Conservation (phyloP, 495 filamentous ascomycete species). For the Hypoxylon perforatum region DNA sequence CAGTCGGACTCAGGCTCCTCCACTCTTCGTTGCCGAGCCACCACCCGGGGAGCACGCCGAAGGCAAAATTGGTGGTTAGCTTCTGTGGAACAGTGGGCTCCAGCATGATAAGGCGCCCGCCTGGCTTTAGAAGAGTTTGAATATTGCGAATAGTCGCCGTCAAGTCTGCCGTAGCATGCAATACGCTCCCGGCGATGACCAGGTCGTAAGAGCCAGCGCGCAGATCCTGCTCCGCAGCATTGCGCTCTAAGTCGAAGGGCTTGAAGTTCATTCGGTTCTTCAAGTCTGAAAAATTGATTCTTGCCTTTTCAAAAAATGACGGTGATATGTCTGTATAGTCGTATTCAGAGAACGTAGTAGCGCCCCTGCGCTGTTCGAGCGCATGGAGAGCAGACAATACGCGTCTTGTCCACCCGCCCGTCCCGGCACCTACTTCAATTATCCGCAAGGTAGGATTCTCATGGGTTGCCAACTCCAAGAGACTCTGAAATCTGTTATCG, state of each 20-base stretch:
- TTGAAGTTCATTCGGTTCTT: slow-evolving; percentile 52
- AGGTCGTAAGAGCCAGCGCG: slow-evolving; percentile 54
- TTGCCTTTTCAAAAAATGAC: slow-evolving; percentile 46
- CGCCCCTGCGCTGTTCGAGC: slow-evolving; percentile 7
- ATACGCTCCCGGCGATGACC: slow-evolving; percentile 48
- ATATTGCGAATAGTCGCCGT: slow-evolving; percentile 49
- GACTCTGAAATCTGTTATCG: slow-evolving; percentile 8
- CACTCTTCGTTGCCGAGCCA: slow-evolving; percentile 44
- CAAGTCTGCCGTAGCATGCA: slow-evolving; percentile 55
- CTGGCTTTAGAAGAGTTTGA: slow-evolving; percentile 55
- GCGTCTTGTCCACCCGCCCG: slow-evolving; percentile 37
- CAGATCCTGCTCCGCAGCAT: slow-evolving; percentile 52
- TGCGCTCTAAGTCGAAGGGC: slow-evolving; percentile 52
- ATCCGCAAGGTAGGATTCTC: slow-evolving; percentile 50
- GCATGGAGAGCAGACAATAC: slow-evolving; percentile 17
- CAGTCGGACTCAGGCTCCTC: too few relatives aligned
- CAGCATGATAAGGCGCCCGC: slow-evolving; percentile 55
- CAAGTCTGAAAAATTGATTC: slow-evolving; percentile 21
- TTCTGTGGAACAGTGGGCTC: slow-evolving; percentile 48
- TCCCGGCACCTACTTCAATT: slow-evolving; percentile 57
- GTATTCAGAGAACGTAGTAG: slow-evolving; percentile 46
- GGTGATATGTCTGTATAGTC: slow-evolving; percentile 57
- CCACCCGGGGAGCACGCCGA: slow-evolving; percentile 56
- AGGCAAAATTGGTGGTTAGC: slow-evolving; percentile 41
- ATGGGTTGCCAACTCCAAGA: slow-evolving; percentile 35